Evolutionary conservation across 768 basidiomycete species (phyloP).

Genomic region (Strobilomyces confusus): DNA sequence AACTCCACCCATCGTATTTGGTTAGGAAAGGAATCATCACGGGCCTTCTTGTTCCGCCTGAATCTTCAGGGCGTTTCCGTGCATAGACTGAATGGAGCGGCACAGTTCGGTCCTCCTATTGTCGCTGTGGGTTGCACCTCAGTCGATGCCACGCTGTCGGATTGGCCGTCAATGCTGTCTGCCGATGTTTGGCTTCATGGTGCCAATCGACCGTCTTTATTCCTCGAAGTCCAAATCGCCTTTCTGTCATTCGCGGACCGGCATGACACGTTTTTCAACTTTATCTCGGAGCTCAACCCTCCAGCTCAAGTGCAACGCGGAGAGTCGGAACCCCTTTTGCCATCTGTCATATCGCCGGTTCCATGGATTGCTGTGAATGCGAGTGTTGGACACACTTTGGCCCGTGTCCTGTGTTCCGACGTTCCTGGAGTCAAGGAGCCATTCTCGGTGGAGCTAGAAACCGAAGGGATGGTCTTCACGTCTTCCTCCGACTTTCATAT

Average conservation of each 20-base stretch:
- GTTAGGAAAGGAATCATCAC: slow-evolving; percentile 48
- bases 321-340: slow-evolving; percentile 17
- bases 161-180: slow-evolving; percentile 59
- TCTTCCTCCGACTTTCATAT: slow-evolving; percentile 41
- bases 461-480: slow-evolving; percentile 46
- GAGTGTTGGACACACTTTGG: slow-evolving; percentile 46
- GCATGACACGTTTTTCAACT: slow-evolving; percentile 45
- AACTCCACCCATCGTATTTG: slow-evolving; percentile 47
- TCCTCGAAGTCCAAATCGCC: slow-evolving; percentile 41
- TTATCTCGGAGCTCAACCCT: slow-evolving; percentile 26
- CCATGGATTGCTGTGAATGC: slow-evolving; percentile 50
- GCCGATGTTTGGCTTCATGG: slow-evolving; percentile 36
- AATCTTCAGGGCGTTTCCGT: slow-evolving; percentile 41
- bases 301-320: slow-evolving; percentile 8
- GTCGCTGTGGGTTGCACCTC: slow-evolving; percentile 34
- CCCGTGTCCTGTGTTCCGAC: slow-evolving; percentile 48
- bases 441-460: slow-evolving; percentile 53
- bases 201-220: slow-evolving; percentile 55
- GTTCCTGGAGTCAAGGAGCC: slow-evolving; percentile 37
- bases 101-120: slow-evolving; percentile 23
- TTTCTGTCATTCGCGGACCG: slow-evolving; percentile 50
- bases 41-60: slow-evolving; percentile 46
- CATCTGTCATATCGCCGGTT: slow-evolving; percentile 35
- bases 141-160: slow-evolving; percentile 40
- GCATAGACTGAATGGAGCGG: slow-evolving; percentile 39